Conservation (phyloP, 805 yeast species). For the Ogataea corticis region DNA sequence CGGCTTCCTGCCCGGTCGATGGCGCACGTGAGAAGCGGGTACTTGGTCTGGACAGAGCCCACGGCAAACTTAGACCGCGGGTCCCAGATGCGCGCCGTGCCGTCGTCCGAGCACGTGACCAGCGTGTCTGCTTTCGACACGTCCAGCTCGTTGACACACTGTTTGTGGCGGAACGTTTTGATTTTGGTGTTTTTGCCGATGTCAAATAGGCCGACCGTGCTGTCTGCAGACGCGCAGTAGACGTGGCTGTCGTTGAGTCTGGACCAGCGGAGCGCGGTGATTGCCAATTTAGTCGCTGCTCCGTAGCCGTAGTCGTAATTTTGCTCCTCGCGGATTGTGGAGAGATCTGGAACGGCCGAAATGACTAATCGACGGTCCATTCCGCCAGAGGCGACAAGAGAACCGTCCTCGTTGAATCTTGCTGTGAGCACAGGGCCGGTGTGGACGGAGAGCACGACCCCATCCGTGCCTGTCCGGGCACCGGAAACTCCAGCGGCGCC, state of each 20-base stretch:
- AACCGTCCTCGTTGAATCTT: constrained; percentile 53
- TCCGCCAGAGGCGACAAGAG: constrained; percentile 61
- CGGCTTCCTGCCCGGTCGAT: constrained; percentile 40
- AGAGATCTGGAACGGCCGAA: constrained; percentile 29
- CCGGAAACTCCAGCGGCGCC: no score
- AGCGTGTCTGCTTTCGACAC: constrained; percentile 30
- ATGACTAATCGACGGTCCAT: constrained; percentile 47
- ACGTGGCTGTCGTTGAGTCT: constrained; percentile 41
- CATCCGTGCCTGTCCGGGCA: constrained; percentile 43
- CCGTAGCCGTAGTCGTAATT: constrained; percentile 14
- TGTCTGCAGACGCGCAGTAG: constrained; percentile 61
- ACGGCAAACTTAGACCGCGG: constrained; percentile 49
- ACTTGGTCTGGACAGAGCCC: constrained; percentile 36
- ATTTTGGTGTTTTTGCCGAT: constrained; percentile 52
- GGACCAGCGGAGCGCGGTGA: constrained; percentile 61
- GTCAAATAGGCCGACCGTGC: constrained; percentile 64
- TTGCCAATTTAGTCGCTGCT: constrained; percentile 55
- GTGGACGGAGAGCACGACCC: constrained; percentile 40
- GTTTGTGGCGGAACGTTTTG: constrained; percentile 43
- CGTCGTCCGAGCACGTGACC: constrained; percentile 69
- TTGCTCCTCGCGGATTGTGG: constrained; percentile 15
- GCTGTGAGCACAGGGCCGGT: constrained; percentile 34
- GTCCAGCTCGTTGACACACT: constrained; percentile 56
- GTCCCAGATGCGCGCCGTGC: constrained; percentile 64
- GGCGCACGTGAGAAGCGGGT: constrained; percentile 58